Conservation (phyloP, 2,329 filamentous ascomycete species). For the Myrmaecium sp. region DNA sequence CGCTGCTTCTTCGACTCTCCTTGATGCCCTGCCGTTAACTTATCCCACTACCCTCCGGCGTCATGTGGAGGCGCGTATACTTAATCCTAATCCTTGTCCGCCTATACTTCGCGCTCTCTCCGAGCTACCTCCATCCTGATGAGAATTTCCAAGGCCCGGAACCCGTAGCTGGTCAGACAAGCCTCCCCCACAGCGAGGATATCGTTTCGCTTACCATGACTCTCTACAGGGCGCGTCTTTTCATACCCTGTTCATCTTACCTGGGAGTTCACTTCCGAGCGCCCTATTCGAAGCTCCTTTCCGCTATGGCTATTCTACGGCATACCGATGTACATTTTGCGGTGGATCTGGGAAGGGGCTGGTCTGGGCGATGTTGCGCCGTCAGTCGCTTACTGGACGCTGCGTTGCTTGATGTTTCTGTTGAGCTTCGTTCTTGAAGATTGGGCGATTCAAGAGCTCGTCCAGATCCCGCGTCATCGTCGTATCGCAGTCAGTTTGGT, state of each 20-base stretch:
- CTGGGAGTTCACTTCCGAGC: conserved; percentile 85
- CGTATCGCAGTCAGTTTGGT: conserved; percentile 65
- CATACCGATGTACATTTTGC: conserved; percentile 78
- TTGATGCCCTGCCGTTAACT: too few species aligned
- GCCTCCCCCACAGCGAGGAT: neutral
- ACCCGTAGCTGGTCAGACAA: conserved; percentile 63
- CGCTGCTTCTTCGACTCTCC: too few species aligned
- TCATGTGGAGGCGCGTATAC: conserved; percentile 86
- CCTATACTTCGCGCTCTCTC: conserved; percentile 83
- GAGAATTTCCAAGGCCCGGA: conserved; percentile 98
- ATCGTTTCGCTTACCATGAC: conserved; percentile 5
- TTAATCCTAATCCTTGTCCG: conserved; percentile 70
- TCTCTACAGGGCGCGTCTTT: conserved; percentile 63
- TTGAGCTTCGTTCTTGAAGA: conserved; percentile 94
- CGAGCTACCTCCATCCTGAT: conserved; percentile 95
- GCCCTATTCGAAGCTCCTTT: conserved; percentile 89
- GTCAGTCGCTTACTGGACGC: conserved; percentile 74
- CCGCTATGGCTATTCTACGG: conserved; percentile 93
- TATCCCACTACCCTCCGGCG: too few species aligned
- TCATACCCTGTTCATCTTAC: conserved; percentile 77
- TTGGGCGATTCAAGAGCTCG: conserved; percentile 88
- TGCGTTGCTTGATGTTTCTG: conserved; percentile 82
- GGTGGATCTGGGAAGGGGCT: conserved; percentile 82
- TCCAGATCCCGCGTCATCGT: conserved; percentile 34
- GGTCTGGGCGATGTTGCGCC: conserved; percentile 66